Conservation (phyloP, 306 rosid genomes). For the Casuarina cunninghamiana region DNA sequence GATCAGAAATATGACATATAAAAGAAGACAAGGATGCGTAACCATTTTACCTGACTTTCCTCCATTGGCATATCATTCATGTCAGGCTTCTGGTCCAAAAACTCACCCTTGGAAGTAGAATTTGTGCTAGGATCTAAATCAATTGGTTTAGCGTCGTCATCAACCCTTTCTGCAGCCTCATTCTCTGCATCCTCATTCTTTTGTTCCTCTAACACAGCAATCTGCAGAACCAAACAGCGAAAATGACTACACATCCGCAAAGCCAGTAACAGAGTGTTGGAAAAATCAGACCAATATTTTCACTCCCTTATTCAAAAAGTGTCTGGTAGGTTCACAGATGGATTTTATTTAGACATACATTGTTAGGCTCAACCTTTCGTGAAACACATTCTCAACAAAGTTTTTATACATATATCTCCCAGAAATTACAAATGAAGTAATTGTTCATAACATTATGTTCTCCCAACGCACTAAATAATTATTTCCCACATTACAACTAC, state of each 20-base stretch:
- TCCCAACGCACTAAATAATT: background rate
- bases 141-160: constrained; percentile 57
- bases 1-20: background rate
- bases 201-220: constrained; percentile 93
- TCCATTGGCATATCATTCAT: constrained; percentile 88
- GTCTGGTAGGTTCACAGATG: constrained; percentile 12
- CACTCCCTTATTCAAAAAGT: constrained; percentile 3
- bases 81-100: constrained; percentile 81
- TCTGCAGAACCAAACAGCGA: constrained; percentile 45
- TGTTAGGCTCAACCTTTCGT: background rate
- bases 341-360: background rate
- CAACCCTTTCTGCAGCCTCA: constrained; percentile 61
- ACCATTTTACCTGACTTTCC: constrained; percentile 70
- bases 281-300: constrained; percentile 7
- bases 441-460: background rate
- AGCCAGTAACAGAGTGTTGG: constrained; percentile 11
- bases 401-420: background rate
- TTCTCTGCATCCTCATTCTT: constrained; percentile 57
- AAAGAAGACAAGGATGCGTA: constrained; percentile 14
- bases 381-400: background rate
- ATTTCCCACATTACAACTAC: background rate
- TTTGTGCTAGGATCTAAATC: constrained; percentile 51
- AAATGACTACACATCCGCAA: constrained; percentile 26
- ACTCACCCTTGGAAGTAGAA: constrained; percentile 43
- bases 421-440: background rate